Evolutionary conservation across 768 basidiomycete genomes (phyloP).

Genomic region (Mycena chlorophos): DNA sequence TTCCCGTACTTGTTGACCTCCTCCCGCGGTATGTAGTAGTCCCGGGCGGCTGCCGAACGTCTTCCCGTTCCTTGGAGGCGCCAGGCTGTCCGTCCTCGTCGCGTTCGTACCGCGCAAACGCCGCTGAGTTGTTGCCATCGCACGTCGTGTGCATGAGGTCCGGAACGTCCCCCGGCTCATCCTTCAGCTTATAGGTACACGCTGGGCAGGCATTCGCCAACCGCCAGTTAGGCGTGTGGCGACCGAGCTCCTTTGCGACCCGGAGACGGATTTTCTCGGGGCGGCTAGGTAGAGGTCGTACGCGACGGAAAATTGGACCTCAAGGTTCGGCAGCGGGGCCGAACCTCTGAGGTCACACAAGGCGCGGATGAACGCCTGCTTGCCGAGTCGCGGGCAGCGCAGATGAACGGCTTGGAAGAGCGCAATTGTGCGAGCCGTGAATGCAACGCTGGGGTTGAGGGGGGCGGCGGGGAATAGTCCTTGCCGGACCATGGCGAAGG

Average conservation of each 20-base stretch:
- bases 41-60: slow-evolving; percentile 17
- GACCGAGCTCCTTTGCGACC: slow-evolving; percentile 27
- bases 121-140: slow-evolving; percentile 36
- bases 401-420: slow-evolving; percentile 6
- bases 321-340: slow-evolving; percentile 1
- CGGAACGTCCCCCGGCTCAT: slow-evolving; percentile 28
- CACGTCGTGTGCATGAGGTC: slow-evolving; percentile 26
- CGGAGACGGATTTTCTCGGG: slow-evolving; percentile 13
- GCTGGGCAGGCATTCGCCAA: slow-evolving; percentile 36
- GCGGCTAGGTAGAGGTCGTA: slow-evolving; percentile 39
- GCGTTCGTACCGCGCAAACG: slow-evolving; percentile 24
- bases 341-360: slow-evolving; percentile 21
- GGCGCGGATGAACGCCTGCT: slow-evolving; percentile 22
- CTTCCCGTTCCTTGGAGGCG: slow-evolving; percentile 30
- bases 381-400: slow-evolving; percentile 17
- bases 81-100: slow-evolving; percentile 21
- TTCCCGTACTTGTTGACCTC: neutral
- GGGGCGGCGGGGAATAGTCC: slow-evolving; percentile 19
- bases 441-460: slow-evolving; percentile 6
- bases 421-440: slow-evolving; percentile 11
- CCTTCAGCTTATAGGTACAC: slow-evolving; percentile 37
- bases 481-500: slow-evolving; percentile 13
- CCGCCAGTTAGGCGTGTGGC: slow-evolving; percentile 32
- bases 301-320: slow-evolving; percentile 26
- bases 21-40: slow-evolving; percentile 1